Evolutionary conservation across 1,284 basidiomycete species (phyloP), one percentile per base, ranked within the genome.

Genomic region (Microbotryum silenes-acaulis): DNA sequence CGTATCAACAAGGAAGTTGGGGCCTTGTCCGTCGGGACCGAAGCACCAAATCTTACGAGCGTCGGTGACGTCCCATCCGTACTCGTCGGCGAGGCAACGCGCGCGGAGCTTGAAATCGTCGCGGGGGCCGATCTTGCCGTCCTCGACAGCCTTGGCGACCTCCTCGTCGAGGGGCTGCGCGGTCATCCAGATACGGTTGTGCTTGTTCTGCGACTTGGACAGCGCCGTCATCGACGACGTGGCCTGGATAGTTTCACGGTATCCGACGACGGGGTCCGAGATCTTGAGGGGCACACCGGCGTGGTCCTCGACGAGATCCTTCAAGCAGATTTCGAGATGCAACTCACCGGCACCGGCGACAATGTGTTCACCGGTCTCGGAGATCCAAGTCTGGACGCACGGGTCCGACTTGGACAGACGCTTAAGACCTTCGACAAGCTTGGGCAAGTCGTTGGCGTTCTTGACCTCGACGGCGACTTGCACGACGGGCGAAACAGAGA

Each of bases 41-140:
- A 99, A 98, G 80, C 89, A 91, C 96, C 96, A 98, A 75, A 98
- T 97, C 85, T 97, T 97, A 77, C 96, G 85, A 72, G 96, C 96
- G 75, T 98, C 96, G 67, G 94, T 96, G 72, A 98, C 93, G 78
- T 98, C 96, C 96, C 96, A 98, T 66, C 91, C 91, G 77, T 81
- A 89, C 72, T 97, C 91, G 78, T 99, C 96, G 66, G 96, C 94
- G 69, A 99, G 84, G 75, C 91, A 76, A 81, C 96, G 91, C 59
- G 93, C 96, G 74, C 96, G 91, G 71, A 83, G 78, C 83, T 98
- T 98, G 84, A 90, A 92, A 84, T 98, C 96, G 78, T 98, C 96
- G 78, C 96, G 90, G 61, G 94, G 77, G 77, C 75, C 89, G 76
- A 99, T 78, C 75, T 84, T 85, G 75, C 94, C 94, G 66, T 72